phyloP scores from a whole-genome alignment of 2,329 filamentous ascomycete species.

The Apiospora hydei region DNA sequence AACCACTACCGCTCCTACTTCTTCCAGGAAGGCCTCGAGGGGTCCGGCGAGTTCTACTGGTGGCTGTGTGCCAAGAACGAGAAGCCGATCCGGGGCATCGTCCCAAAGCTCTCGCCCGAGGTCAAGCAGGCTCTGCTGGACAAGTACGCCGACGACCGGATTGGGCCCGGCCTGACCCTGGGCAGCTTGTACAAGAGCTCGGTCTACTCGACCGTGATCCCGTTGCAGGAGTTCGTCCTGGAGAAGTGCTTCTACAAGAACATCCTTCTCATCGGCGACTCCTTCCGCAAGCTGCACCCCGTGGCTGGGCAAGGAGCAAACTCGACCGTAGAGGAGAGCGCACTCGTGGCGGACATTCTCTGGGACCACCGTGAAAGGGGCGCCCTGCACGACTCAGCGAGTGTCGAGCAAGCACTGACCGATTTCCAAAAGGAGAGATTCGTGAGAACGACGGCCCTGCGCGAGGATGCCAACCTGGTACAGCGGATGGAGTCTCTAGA shows the following conservation, averaged over 20 bases:
- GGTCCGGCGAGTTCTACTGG: not conserved
- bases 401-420: not conserved
- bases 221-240: not conserved
- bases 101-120: not conserved
- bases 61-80: constrained; percentile 1
- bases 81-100: not conserved
- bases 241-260: constrained; percentile 3
- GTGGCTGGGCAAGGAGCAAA: not conserved
- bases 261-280: not conserved
- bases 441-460: not conserved
- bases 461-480: not conserved
- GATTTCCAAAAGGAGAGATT: constrained; percentile 1
- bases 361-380: not conserved
- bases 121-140: not conserved
- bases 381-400: not conserved
- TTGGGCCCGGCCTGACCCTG: not conserved
- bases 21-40: not conserved
- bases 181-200: not conserved
- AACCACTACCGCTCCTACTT: not conserved
- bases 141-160: not conserved
- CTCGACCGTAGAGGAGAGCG: not conserved
- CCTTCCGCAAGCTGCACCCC: constrained; percentile 3
- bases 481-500: not conserved
- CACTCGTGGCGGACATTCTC: not conserved
- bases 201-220: not conserved